Conservation (phyloP, 106 monocot species). For the Acanthochlamys bracteata region DNA sequence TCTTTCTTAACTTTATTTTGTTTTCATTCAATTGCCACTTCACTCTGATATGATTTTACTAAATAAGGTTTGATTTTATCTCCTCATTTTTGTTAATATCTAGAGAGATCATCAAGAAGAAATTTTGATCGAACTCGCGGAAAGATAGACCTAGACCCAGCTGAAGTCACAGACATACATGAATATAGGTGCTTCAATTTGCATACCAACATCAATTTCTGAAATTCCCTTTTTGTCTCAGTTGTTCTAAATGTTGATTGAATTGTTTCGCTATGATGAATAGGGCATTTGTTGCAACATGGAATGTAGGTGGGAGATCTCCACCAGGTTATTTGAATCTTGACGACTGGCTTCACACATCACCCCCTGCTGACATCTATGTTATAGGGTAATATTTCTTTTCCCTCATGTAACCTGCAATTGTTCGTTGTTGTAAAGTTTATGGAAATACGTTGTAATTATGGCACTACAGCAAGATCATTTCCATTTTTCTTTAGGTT, state of each 20-base stretch:
- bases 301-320: conserved; percentile 82
- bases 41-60: too few species aligned
- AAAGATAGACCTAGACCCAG: conserved; percentile 38
- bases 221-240: not conserved
- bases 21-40: not conserved
- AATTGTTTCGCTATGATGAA: not conserved
- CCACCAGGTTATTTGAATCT: conserved; percentile 60
- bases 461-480: not conserved
- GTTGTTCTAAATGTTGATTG: not conserved
- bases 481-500: not conserved
- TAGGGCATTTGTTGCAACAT: conserved; percentile 62
- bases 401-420: not conserved
- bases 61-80: too few species aligned
- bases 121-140: conserved; percentile 29
- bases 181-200: conserved; percentile 50
- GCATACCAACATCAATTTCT: not conserved
- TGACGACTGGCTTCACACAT: conserved; percentile 71
- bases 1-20: conserved; percentile 8
- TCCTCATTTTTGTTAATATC: not conserved
- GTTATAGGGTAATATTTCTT: conserved; percentile 43
- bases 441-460: not conserved
- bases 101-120: conserved; percentile 48
- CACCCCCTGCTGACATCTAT: conserved; percentile 73
- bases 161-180: conserved; percentile 48
- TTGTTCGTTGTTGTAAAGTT: not conserved